Base-by-base conservation (phyloP, 23 red algal species). In the Gracilaria domingensis region DNA sequence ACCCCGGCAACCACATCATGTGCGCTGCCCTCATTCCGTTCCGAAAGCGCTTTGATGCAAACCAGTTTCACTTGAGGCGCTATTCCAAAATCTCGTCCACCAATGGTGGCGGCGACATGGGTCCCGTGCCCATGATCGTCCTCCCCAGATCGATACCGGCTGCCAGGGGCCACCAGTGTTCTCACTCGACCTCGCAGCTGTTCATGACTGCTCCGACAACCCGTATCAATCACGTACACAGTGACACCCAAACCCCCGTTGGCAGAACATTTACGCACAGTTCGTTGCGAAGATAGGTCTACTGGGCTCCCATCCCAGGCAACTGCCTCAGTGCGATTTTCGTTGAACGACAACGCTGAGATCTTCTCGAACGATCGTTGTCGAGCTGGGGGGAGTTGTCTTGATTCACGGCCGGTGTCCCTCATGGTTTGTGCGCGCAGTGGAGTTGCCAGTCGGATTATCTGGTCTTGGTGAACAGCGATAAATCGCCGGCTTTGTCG, bases 121-220 rank as follows among this genome's bases (percentile, higher is more conserved):
- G 91, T 94, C 29, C 91, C 91, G 38, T 94, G 91, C 21, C 91
- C 91, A 48, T 87, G 75, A 38, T 86, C 91, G 36, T 94, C 91
- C 48, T 69, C 47, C 9, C 65, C 91, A 53, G 48, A 55, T 1
- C 36, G 23, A 35, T 75, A 94, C 38, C 38, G 17, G 9, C 69
- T 55, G 0, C 81, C 81, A 6, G 80, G 80, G 7, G 81, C 67
- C 6, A 74, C 51, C 28, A 67, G 34, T 66, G 83, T 81, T n/a
- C 32, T 33, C 21, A 79, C 81, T 49, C 91, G 81, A 45, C 38
- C 47, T 32, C 45, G 37, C 59, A 94, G 42, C 48, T 94, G 64
- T 23, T 82, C 58, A 45, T 94, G 91, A 50, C 66, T 55, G 35
- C 50, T 71, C 16, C 70, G 39, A 81, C 91, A 94, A 36, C 91